Conservation (phyloP, 768 basidiomycete genomes). For the Filobasidium floriforme region DNA sequence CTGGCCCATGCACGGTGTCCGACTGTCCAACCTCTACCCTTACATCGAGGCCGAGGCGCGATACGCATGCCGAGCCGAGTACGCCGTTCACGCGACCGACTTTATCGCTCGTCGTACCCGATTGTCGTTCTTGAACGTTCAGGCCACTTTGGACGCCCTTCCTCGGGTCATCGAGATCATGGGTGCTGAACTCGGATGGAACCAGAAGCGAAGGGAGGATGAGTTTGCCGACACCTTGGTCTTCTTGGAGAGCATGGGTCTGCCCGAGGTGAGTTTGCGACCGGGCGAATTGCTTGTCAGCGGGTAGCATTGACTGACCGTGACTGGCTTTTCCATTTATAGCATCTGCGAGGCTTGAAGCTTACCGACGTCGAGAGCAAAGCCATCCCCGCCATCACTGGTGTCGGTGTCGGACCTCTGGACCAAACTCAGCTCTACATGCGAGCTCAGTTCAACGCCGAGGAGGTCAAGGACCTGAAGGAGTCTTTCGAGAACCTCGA, state of each 20-base stretch:
- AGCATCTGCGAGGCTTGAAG: conserved; percentile 31
- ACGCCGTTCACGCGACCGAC: conserved; percentile 84
- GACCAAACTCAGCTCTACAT: conserved; percentile 47
- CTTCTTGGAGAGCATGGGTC: conserved; percentile 80
- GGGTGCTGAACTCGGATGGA: conserved; percentile 77
- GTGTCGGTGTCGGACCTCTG: conserved; percentile 32
- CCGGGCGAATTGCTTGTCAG: too few relatives aligned
- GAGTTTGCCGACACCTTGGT: conserved; percentile 59
- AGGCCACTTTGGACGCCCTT: conserved; percentile 72
- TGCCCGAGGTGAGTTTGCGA: conserved; percentile 47
- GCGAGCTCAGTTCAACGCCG: conserved; percentile 55
- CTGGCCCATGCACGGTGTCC: conserved; percentile 81
- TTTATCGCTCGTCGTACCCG: conserved; percentile 86
- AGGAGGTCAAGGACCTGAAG: conserved; percentile 50
- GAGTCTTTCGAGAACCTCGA: conserved; percentile 42
- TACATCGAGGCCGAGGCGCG: conserved; percentile 90
- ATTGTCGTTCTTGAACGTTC: conserved; percentile 87
- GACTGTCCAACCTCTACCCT: conserved; percentile 65
- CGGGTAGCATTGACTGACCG: too few relatives aligned
- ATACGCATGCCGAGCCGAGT: conserved; percentile 82
- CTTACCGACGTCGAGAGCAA: conserved; percentile 36
- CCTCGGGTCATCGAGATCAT: conserved; percentile 86
- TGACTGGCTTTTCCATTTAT: too few relatives aligned
- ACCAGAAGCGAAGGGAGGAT: conserved; percentile 51
- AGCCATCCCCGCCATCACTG: conserved; percentile 14